These are phyloP conservation scores for Coelastrella sp. DNA, from an alignment of 139 green algal genomes.

Conservation along the genomic window DNA sequence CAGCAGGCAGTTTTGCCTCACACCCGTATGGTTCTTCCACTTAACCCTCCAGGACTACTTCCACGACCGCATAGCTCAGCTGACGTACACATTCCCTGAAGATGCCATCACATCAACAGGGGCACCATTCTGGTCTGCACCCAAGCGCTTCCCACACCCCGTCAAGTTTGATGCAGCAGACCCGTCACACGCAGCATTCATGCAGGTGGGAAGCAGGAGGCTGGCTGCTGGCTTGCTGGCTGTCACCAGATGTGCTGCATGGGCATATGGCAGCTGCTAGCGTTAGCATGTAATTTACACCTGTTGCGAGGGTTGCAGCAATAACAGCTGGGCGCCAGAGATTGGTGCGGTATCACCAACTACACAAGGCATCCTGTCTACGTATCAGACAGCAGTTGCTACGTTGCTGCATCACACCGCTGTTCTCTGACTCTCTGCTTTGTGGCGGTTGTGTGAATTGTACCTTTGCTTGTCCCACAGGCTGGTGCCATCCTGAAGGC, in stretches of 20 bases:
- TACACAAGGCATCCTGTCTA: too few species aligned
- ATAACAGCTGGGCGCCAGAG: background rate
- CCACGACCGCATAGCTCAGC: slow-evolving; percentile 93
- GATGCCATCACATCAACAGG: slow-evolving; percentile 94
- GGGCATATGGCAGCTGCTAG: too few species aligned
- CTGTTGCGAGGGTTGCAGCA: too few species aligned
- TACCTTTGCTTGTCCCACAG: slow-evolving; percentile 12
- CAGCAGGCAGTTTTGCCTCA: too few species aligned
- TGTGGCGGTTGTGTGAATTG: too few species aligned
- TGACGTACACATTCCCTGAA: slow-evolving; percentile 97
- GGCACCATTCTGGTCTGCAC: slow-evolving; percentile 95
- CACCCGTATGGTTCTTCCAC: background rate
- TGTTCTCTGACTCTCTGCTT: too few species aligned
- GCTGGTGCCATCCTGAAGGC: slow-evolving; percentile 92
- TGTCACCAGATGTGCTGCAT: too few species aligned
- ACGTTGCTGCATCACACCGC: background rate
- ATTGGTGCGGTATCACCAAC: too few species aligned
- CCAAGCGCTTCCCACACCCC: slow-evolving; percentile 95
- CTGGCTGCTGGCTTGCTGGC: background rate
- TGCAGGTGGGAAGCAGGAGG: too few species aligned
- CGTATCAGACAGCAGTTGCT: background rate
- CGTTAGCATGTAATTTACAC: too few species aligned
- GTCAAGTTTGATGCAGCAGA: slow-evolving; percentile 88
- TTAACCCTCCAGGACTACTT: slow-evolving; percentile 69
- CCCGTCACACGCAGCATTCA: slow-evolving; percentile 76